These are phyloP conservation scores for Tremella yokohamensis DNA, from an alignment of 768 basidiomycete genomes.

Conservation along the genomic window DNA sequence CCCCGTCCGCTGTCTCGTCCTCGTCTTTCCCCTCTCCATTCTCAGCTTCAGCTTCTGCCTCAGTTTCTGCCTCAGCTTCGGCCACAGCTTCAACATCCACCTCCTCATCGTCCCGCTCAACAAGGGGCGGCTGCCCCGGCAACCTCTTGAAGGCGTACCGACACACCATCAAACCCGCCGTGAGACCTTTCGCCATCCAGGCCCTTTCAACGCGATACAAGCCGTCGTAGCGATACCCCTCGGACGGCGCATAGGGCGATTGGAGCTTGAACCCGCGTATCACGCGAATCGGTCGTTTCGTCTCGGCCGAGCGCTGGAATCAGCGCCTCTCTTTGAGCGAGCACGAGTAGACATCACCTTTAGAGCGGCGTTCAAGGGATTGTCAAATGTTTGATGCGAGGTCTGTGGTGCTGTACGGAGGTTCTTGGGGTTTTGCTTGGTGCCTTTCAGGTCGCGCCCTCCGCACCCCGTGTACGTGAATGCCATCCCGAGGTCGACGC, in stretches of 20 bases:
- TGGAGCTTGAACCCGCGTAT: slow-evolving; percentile 76
- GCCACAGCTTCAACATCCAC: neutral
- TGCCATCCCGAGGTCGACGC: slow-evolving; percentile 38
- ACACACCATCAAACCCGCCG: slow-evolving; percentile 72
- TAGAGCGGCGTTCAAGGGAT: slow-evolving; percentile 66
- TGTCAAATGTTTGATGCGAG: slow-evolving; percentile 75
- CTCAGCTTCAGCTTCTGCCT: too few species aligned
- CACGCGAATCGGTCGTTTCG: slow-evolving; percentile 76
- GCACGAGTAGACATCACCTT: slow-evolving; percentile 54
- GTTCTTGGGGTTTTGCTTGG: slow-evolving; percentile 76
- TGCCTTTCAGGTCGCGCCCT: slow-evolving; percentile 82
- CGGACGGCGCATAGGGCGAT: slow-evolving; percentile 70
- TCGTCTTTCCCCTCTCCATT: too few species aligned
- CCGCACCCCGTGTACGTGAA: slow-evolving; percentile 56
- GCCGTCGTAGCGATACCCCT: slow-evolving; percentile 90
- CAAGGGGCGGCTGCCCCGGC: slow-evolving; percentile 22
- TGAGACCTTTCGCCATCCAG: slow-evolving; percentile 69
- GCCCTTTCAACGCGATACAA: slow-evolving; percentile 64
- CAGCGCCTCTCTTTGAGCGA: too few species aligned
- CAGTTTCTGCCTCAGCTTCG: too few species aligned
- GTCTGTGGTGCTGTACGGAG: slow-evolving; percentile 86
- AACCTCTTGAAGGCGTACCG: slow-evolving; percentile 65
- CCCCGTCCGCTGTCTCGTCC: too few species aligned
- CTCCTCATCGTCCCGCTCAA: slow-evolving; percentile 13
- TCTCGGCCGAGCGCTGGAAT: slow-evolving; percentile 69